Evolutionary conservation across 768 basidiomycete genomes (phyloP).

Genomic region (Peribolospora baueri): DNA sequence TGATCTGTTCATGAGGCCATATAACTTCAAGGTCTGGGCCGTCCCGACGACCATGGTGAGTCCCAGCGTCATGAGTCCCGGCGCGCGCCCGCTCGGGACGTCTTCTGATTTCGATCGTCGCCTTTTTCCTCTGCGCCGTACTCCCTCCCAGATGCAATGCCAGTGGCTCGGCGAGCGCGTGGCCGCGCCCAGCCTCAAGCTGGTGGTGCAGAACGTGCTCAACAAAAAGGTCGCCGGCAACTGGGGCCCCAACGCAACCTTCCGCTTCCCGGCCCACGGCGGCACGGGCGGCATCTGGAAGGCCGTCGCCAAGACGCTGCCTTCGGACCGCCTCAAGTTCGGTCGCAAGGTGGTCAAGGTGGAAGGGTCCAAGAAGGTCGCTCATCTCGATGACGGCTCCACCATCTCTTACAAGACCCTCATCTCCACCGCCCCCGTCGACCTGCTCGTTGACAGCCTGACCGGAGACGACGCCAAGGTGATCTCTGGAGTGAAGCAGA

Average conservation of each 20-base stretch:
- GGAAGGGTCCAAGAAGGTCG: constrained; percentile 16
- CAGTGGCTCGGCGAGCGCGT: constrained; percentile 24
- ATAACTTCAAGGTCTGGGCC: constrained; percentile 24
- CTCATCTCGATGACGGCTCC: constrained; percentile 17
- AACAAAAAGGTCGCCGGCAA: constrained; percentile 20
- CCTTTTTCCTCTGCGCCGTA: no score
- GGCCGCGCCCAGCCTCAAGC: constrained; percentile 20
- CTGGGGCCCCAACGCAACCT: constrained; percentile 22
- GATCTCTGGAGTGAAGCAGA: constrained; percentile 3
- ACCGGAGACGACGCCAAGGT: constrained; percentile 11
- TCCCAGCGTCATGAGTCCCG: background rate
- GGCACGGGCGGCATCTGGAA: constrained; percentile 24
- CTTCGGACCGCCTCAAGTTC: constrained; percentile 15
- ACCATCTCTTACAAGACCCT: constrained; percentile 17
- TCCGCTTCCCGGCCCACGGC: constrained; percentile 21
- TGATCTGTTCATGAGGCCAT: constrained; percentile 22
- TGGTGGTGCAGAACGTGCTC: constrained; percentile 20
- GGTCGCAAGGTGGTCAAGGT: constrained; percentile 14
- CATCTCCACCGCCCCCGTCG: constrained; percentile 20
- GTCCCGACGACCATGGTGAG: constrained; percentile 18
- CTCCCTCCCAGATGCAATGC: constrained; percentile 19
- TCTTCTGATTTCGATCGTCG: background rate
- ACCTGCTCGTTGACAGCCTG: constrained; percentile 16
- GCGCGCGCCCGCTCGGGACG: background rate
- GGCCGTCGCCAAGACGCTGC: constrained; percentile 18